phyloP scores from a whole-genome alignment of 1,284 basidiomycete species.

The Sanguinoderma infundibulare region DNA sequence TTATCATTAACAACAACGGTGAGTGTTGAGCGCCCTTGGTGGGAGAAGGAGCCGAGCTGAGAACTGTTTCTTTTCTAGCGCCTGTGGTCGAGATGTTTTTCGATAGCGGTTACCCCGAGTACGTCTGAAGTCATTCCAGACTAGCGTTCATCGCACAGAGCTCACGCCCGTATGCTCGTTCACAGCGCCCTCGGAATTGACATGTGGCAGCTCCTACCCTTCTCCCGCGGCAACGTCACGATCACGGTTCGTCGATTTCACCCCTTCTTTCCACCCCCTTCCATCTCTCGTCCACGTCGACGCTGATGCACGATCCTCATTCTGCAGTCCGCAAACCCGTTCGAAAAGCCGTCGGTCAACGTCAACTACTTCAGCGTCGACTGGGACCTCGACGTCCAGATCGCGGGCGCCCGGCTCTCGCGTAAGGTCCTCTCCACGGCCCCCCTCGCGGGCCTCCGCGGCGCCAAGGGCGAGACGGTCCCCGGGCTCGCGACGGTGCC shows the following conservation, averaged over 20 bases:
- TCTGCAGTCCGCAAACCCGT: constrained; percentile 47
- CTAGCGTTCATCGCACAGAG: not conserved
- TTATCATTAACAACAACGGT: constrained; percentile 51
- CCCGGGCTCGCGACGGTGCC: constrained; percentile 45
- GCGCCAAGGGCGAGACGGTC: constrained; percentile 40
- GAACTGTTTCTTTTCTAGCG: constrained; percentile 34
- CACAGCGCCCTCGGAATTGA: constrained; percentile 46
- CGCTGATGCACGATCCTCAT: not conserved
- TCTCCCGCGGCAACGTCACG: constrained; percentile 53
- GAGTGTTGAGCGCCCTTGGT: constrained; percentile 1
- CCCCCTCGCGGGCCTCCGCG: constrained; percentile 33
- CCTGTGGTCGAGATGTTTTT: constrained; percentile 47
- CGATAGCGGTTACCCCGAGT: constrained; percentile 30
- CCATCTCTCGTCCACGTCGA: not conserved
- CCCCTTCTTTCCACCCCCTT: not conserved
- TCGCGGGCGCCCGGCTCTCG: constrained; percentile 49
- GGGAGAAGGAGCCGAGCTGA: not conserved
- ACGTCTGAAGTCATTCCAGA: not conserved
- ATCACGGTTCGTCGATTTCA: constrained; percentile 40
- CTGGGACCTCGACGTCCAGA: constrained; percentile 53
- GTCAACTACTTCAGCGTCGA: constrained; percentile 55
- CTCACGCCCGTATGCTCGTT: constrained; percentile 26
- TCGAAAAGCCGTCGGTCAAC: constrained; percentile 47
- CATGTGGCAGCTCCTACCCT: constrained; percentile 59
- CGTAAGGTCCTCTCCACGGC: constrained; percentile 47